These are phyloP conservation scores for Leccinum subgranulosum DNA, from an alignment of 768 basidiomycete species.

Conservation along the genomic window DNA sequence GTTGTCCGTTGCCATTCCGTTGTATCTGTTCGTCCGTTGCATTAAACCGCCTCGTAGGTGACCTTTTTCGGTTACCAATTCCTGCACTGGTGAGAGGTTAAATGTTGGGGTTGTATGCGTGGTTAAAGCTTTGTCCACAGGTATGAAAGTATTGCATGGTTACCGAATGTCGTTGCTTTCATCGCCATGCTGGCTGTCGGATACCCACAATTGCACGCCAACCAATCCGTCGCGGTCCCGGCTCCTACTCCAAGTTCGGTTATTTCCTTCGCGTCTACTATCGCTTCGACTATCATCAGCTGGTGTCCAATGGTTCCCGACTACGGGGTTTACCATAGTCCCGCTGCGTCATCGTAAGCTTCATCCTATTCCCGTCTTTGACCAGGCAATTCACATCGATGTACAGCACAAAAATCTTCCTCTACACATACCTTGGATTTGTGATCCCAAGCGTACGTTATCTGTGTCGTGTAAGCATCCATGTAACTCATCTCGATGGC, in stretches of 20 bases:
- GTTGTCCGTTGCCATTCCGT: constrained; percentile 17
- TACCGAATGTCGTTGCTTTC: constrained; percentile 71
- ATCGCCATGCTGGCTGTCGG: constrained; percentile 64
- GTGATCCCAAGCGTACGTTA: constrained; percentile 39
- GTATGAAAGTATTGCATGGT: constrained; percentile 76
- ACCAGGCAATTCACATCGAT: not conserved
- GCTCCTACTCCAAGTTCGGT: constrained; percentile 34
- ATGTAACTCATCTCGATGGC: not conserved
- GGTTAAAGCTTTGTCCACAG: constrained; percentile 29
- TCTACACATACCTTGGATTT: constrained; percentile 47
- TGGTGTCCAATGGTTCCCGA: constrained; percentile 45
- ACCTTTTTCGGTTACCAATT: constrained; percentile 65
- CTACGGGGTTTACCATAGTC: constrained; percentile 48
- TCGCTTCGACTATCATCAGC: constrained; percentile 43
- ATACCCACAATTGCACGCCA: constrained; percentile 57
- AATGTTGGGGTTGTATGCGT: not conserved
- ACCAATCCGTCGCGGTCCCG: constrained; percentile 34
- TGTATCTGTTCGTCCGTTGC: not conserved
- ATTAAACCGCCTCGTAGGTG: constrained; percentile 34
- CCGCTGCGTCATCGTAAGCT: constrained; percentile 56
- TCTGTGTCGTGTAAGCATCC: not conserved
- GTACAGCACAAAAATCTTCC: constrained; percentile 36
- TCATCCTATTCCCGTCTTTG: not conserved
- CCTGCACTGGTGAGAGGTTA: constrained; percentile 47
- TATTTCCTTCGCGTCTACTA: constrained; percentile 43